A percentile compares a stretch with the other conserved stretches of the same genome.
These are phyloP conservation scores for Capsella rubella DNA, from an alignment of 441 rosid species.

Conservation along the genomic window DNA sequence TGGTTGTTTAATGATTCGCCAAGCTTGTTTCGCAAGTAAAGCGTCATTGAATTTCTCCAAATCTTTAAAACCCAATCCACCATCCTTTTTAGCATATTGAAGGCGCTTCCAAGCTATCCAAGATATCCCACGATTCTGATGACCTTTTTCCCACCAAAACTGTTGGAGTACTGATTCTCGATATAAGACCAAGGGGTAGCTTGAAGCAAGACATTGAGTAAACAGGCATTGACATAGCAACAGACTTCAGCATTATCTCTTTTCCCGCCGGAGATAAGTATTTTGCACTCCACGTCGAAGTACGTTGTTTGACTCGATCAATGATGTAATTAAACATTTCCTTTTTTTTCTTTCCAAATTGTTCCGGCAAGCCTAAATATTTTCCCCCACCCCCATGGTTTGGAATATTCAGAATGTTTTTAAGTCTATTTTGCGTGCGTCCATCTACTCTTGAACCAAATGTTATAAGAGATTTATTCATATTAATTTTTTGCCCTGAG, in stretches of 20 bases:
- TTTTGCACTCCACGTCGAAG: neutral
- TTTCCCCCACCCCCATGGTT: neutral
- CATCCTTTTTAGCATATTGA: no score
- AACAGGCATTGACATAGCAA: neutral
- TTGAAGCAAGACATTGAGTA: no score
- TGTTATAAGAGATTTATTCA: neutral
- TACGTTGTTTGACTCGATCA: neutral
- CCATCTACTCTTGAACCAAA: neutral
- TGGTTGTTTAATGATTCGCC: no score
- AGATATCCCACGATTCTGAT: no score
- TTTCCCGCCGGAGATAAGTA: neutral
- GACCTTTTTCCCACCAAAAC: no score
- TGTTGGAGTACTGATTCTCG: no score
- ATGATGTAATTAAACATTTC: neutral
- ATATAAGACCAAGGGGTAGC: no score
- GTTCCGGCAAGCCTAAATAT: neutral
- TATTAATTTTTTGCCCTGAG: no score
- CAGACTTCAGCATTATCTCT: neutral
- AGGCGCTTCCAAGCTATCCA: no score
- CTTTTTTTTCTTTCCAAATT: neutral
- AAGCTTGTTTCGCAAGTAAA: no score
- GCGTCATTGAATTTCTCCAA: no score
- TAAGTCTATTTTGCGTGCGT: accelerated
- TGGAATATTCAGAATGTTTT: neutral
- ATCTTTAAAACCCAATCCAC: no score